Base-by-base conservation (phyloP, 2,329 filamentous ascomycete species). In the Geosmithia flava region DNA sequence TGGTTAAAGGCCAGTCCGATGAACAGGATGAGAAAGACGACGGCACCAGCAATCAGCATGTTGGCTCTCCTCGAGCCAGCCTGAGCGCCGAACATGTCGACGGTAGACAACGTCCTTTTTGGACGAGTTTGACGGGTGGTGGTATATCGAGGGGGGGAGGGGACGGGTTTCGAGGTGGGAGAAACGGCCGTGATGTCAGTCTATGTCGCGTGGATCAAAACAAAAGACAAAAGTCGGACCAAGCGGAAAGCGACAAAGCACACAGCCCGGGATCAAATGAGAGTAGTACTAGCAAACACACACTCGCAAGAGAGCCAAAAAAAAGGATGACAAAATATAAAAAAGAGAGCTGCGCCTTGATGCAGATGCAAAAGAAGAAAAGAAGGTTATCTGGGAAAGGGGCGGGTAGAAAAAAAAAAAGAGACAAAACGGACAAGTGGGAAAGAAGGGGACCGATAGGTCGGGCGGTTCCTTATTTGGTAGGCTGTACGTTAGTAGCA, bases 1-100 rank as follows among this genome's bases (percentile, higher is more conserved):
- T 62, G 60, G 52, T 62, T 61, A 48, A 60, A 63, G 48, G 56
- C 55, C 19, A 66, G 54, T 49, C 59, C 58, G 41, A 60, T 53
- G 44, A 65, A 57, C 48, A 58, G 52, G 46, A 58, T 53, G 51
- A 64, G 52, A 52, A 62, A 63, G 53, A 65, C 52, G 44, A 64
- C 52, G 43, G 56, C 52, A 33, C 53, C 62, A 44, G 58, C 53
- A 49, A 60, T 47, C 20, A 65, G 51, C 51, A 56, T 52, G 48
- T 55, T 57, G 45, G 56, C 55, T 53, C 55, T 59, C 48, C 59
- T 61, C 3, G 49, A 46, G 30, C 45, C 30, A 39, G n/a, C 17
- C 42, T 44, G 42, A 23, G 20, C 16, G 30, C 27, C 45, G 45
- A 23, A 19, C 33, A 46, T 46, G 27, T 20, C 37, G 45, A 46